These are phyloP conservation scores for Strobilomyces confusus DNA, from an alignment of 768 basidiomycete genomes.

Conservation along the genomic window DNA sequence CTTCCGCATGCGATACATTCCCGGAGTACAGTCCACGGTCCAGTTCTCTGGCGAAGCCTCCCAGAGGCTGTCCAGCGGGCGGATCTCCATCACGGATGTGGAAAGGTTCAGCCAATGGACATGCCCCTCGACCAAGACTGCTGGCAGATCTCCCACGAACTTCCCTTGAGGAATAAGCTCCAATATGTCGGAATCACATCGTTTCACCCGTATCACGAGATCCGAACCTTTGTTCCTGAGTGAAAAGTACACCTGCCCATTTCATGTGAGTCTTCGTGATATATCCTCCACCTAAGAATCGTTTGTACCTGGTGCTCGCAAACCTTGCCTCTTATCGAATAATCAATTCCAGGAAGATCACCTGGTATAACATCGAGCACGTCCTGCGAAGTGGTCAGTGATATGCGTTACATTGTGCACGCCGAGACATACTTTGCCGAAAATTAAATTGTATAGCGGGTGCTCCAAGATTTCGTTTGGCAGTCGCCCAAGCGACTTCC, in stretches of 20 bases:
- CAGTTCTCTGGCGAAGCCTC: slow-evolving; percentile 24
- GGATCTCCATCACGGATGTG: slow-evolving; percentile 23
- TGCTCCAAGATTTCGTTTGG: slow-evolving; percentile 30
- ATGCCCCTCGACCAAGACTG: slow-evolving; percentile 17
- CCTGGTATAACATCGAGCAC: slow-evolving; percentile 17
- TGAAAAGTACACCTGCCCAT: neutral
- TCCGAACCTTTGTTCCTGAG: neutral
- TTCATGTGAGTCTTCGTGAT: neutral
- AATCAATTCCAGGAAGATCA: slow-evolving; percentile 24
- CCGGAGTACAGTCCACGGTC: slow-evolving; percentile 14
- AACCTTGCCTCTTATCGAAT: slow-evolving; percentile 14
- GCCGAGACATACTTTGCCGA: slow-evolving; percentile 31
- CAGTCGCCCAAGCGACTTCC: slow-evolving; percentile 32
- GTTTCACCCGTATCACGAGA: slow-evolving; percentile 15
- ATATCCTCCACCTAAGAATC: neutral
- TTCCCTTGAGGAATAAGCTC: slow-evolving; percentile 25
- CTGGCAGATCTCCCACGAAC: slow-evolving; percentile 26
- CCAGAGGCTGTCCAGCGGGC: slow-evolving; percentile 26
- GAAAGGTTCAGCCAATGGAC: slow-evolving; percentile 32
- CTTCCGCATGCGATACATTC: slow-evolving; percentile 6
- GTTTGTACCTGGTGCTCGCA: slow-evolving; percentile 15
- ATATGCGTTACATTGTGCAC: neutral
- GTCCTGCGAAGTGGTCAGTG: neutral
- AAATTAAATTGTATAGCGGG: slow-evolving; percentile 23
- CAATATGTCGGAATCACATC: neutral